These are phyloP conservation scores for Cryptococcus amylolentus DNA, from an alignment of 1,284 basidiomycete genomes.

Conservation along the genomic window DNA sequence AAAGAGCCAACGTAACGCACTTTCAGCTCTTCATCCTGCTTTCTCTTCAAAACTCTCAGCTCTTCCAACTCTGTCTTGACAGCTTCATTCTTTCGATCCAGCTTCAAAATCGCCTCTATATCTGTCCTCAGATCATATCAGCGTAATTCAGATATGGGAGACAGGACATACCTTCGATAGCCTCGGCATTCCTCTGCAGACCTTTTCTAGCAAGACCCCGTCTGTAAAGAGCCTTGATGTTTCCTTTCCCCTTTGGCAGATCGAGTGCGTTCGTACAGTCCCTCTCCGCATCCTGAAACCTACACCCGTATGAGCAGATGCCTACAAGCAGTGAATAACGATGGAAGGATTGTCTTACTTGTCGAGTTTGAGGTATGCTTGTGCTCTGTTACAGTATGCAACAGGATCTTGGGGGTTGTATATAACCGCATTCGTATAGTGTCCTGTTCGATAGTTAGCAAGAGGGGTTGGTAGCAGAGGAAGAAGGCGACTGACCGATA, in stretches of 20 bases:
- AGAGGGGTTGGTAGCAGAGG: neutral
- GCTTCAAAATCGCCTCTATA: constrained; percentile 21
- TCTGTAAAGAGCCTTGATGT: constrained; percentile 46
- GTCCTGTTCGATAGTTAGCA: constrained; percentile 16
- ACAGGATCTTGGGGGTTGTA: constrained; percentile 35
- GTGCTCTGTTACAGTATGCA: constrained; percentile 44
- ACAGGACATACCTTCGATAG: constrained; percentile 26
- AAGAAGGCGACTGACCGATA: constrained; percentile 28
- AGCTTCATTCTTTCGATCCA: constrained; percentile 30
- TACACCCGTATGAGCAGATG: constrained; percentile 5
- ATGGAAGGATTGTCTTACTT: constrained; percentile 25
- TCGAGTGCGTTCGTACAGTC: constrained; percentile 40
- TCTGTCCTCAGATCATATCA: constrained; percentile 16
- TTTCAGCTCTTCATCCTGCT: neutral
- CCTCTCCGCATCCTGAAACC: constrained; percentile 42
- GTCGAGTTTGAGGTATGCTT: constrained; percentile 47
- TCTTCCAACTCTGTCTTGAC: constrained; percentile 36
- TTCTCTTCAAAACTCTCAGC: constrained; percentile 12
- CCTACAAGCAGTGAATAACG: neutral
- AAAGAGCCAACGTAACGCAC: neutral
- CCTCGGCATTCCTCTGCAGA: constrained; percentile 23
- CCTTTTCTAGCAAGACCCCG: constrained; percentile 40
- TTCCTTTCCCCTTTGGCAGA: constrained; percentile 20
- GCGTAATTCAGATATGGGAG: neutral
- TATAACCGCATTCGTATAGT: constrained; percentile 40